Evolutionary conservation across 2,329 filamentous ascomycete genomes (phyloP), one percentile per base, ranked within the genome.

Genomic region (Leptographium radiaticola): DNA sequence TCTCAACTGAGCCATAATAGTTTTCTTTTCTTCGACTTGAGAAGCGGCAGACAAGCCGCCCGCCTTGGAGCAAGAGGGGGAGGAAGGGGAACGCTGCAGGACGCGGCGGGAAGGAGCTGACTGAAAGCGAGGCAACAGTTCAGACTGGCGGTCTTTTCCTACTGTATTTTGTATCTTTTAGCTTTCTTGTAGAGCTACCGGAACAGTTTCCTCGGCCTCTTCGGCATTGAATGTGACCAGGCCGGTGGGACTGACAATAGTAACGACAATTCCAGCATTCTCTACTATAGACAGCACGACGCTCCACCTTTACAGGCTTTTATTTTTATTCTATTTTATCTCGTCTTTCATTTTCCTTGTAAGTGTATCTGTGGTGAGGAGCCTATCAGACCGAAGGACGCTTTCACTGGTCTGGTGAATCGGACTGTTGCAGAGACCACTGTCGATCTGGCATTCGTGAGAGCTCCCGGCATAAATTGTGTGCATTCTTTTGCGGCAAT

Each of bases 1-100:
- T 25, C 20, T 39, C 30, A 42, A 45, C 38, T 57, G 11, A 48
- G 51, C 51, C 49, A 52, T 58, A 57, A 55, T 57, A 54, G 43
- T 53, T 49, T 45, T 20, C 31, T 12, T 20, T 34, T 13, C 15
- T 16, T 16, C 38, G 30, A n/a, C 25, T 20, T 45, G 31, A 36
- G 42, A 52, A n/a, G 18, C 5, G 40, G 31, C 38, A 33, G 36
- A 18, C 36, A 31, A 16, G 39, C 25, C 30, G 2, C 43, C 30
- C 15, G 43, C 31, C 43, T 45, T 7, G 20, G 43, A n/a, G 20
- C 25, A 15, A 2, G 13, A 2, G 13, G 15, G 30, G 18, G 25
- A 44, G 10, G 43, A 45, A 20, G 6, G 30, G 8, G 20, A 7
- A 12, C 5, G 20, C 20, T 50, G 49, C n/a, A 42, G 16, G 20